Base-by-base conservation (phyloP, 2,329 filamentous ascomycete species). In the Xylariaceae sp. region DNA sequence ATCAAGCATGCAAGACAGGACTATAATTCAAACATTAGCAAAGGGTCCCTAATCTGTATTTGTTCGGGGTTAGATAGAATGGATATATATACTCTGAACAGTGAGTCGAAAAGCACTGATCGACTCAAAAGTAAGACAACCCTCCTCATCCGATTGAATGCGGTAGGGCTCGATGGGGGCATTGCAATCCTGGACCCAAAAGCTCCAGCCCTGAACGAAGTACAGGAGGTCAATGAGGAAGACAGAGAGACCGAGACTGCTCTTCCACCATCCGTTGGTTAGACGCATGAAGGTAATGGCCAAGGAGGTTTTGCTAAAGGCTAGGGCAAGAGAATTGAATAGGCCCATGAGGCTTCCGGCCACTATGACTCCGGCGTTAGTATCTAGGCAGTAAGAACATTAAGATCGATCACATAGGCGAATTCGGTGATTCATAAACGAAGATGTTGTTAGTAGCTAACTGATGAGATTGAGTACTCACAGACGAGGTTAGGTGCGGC, bases 111-210 rank as follows among this genome's bases (percentile, higher is more conserved):
- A 39, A n/a, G 40, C 41, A 49, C 31, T 52, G 27, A 60, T 49
- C 1, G 52, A 51, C 11, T 55, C 47, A 12, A 53, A 53, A 0
- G 46, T 19, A n/a, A 61, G 37, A 11, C 61, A 63, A 7, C 35
- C 46, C 8, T 42, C 45, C 3, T 5, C 26, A 1, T 41, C 12
- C 3, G 27, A 37, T 19, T 55, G 54, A 3, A 58, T n/a, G 35
- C 60, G 57, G 46, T 52, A 58, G n/a, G 52, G 52, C 49, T 59
- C 57, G 3, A 39, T 2, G 6, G 31, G 43, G 1, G 43, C 47
- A 46, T 48, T 39, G 39, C 62, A 64, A 44, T 64, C 56, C 39
- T 51, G 57, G 1, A 62, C 29, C 62, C 62, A 64, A 46, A 53
- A 60, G 29, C 40, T 57, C 50, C 51, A 61, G 27, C 27, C 53